Conservation (phyloP, 768 basidiomycete species). For the Rhizopogon rudus region DNA sequence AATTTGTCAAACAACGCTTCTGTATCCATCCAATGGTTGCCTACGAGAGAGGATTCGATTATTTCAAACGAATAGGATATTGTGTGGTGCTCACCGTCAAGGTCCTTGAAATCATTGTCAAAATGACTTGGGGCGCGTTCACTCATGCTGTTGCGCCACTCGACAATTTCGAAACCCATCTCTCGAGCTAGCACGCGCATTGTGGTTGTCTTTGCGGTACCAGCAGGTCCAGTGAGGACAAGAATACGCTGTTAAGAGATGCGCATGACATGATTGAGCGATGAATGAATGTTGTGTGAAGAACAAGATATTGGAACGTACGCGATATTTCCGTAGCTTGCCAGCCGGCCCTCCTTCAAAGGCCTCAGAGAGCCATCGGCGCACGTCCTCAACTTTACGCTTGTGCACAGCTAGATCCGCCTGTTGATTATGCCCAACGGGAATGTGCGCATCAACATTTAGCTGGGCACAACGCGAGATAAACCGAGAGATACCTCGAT, state of each 20-base stretch:
- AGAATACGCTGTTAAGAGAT: constrained; percentile 61
- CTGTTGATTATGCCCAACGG: constrained; percentile 26
- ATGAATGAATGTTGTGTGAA: neutral
- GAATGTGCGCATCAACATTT: neutral
- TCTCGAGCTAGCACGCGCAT: constrained; percentile 71
- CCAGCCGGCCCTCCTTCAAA: constrained; percentile 62
- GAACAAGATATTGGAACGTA: constrained; percentile 30
- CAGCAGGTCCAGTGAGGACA: constrained; percentile 82
- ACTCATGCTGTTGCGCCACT: constrained; percentile 74
- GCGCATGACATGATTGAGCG: neutral
- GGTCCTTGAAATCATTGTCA: neutral
- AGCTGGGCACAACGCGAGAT: neutral
- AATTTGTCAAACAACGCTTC: constrained; percentile 59
- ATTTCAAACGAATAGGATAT: neutral
- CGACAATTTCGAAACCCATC: constrained; percentile 73
- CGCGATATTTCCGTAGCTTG: constrained; percentile 68
- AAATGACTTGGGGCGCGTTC: constrained; percentile 33
- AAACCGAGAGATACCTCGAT: constrained; percentile 42
- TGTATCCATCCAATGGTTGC: constrained; percentile 4
- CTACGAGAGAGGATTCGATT: constrained; percentile 5
- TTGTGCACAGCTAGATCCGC: constrained; percentile 76
- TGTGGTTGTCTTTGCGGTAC: constrained; percentile 87
- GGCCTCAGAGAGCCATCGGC: constrained; percentile 70
- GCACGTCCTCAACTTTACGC: constrained; percentile 73
- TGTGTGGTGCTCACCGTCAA: constrained; percentile 7